A percentile compares a stretch with the other conserved stretches of the same genome.
Evolutionary conservation across 2,329 filamentous ascomycete species (phyloP).

Genomic region (Claviceps sp.): DNA sequence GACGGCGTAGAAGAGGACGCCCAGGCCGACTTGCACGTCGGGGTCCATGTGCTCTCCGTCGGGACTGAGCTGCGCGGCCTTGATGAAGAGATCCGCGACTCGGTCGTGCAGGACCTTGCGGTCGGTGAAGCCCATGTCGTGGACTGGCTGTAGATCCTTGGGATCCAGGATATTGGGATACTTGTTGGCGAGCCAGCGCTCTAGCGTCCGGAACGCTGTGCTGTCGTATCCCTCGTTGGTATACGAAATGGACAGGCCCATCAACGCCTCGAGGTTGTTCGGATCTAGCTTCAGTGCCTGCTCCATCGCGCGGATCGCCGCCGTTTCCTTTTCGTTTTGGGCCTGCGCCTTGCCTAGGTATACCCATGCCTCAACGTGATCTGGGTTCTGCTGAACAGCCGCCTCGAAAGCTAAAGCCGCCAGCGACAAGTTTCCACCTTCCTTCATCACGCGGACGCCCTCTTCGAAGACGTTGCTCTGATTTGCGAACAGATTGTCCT

Average conservation of each 20-base stretch:
- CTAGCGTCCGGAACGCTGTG: conserved; percentile 87
- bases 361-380: conserved; percentile 87
- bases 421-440: conserved; percentile 85
- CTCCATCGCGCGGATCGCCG: conserved; percentile 86
- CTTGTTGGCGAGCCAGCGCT: conserved; percentile 92
- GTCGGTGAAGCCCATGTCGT: conserved; percentile 91
- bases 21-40: conserved; percentile 92
- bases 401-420: conserved; percentile 93
- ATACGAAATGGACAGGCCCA: conserved; percentile 92
- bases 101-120: conserved; percentile 79
- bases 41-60: conserved; percentile 94
- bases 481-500: conserved; percentile 79
- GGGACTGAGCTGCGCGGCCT: conserved; percentile 81
- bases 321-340: conserved; percentile 96
- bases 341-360: conserved; percentile 85
- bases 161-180: conserved; percentile 74
- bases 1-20: conserved; percentile 92
- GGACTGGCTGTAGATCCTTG: conserved; percentile 55
- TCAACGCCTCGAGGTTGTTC: conserved; percentile 75
- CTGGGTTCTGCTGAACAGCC: conserved; percentile 76
- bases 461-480: conserved; percentile 81
- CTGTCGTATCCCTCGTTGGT: conserved; percentile 98
- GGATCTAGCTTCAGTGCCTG: conserved; percentile 81
- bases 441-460: conserved; percentile 82
- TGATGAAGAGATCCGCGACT: conserved; percentile 81